Evolutionary conservation across 306 rosid genomes (phyloP).

Genomic region (Hylodesmum podocarpum): DNA sequence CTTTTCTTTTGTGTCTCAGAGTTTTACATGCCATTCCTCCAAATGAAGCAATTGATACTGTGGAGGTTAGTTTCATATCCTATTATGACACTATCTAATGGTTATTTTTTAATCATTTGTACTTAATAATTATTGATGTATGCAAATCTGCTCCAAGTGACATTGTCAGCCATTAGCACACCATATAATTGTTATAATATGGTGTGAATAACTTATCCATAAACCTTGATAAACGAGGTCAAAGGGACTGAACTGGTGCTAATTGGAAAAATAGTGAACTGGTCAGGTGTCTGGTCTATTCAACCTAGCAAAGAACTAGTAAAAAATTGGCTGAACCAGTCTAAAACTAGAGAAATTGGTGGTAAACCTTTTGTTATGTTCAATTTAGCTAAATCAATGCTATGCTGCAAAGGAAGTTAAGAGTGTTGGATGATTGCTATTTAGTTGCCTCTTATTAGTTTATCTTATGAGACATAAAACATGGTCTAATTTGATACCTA

Average conservation of each 20-base stretch:
- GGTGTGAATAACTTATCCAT: not conserved
- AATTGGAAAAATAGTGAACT: not conserved
- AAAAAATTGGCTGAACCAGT: not conserved
- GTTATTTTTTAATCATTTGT: not conserved
- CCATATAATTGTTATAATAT: not conserved
- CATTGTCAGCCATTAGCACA: not conserved
- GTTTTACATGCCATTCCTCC: conserved; percentile 92
- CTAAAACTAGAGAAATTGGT: not conserved
- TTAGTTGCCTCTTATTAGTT: not conserved
- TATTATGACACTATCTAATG: not conserved
- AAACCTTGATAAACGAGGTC: not conserved
- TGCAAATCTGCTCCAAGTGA: not conserved
- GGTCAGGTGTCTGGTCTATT: not conserved
- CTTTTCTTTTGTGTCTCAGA: conserved; percentile 45
- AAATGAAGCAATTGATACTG: conserved; percentile 92
- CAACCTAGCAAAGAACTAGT: not conserved
- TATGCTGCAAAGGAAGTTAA: not conserved
- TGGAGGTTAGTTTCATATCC: conserved; percentile 66
- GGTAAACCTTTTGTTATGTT: not conserved
- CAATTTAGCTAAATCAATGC: not conserved
- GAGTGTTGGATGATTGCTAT: not conserved
- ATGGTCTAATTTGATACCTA: not conserved
- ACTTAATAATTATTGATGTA: conserved; percentile 3
- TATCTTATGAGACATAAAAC: not conserved
- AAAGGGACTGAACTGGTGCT: not conserved